Evolutionary conservation across 2,329 filamentous ascomycete genomes (phyloP).

Genomic region (Ophiostoma perfectum): DNA sequence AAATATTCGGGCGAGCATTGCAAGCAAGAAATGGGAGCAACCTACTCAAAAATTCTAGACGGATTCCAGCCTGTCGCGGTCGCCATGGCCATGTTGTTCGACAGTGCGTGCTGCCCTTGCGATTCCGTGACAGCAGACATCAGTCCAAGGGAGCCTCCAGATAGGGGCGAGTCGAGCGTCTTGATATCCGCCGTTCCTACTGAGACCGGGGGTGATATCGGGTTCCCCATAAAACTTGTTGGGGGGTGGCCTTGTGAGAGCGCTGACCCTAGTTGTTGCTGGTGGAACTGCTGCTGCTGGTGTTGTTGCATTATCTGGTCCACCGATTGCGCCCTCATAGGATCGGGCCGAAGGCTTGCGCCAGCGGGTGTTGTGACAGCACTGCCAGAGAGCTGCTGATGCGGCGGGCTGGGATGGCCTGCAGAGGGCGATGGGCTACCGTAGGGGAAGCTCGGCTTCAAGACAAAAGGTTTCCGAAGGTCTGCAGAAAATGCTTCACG

Average conservation of each 20-base stretch:
- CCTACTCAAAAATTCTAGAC: constrained; percentile 83
- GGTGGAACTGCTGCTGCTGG: constrained; percentile 36
- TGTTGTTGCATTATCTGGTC: constrained; percentile 40
- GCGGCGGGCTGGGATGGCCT: constrained; percentile 30
- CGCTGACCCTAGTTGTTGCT: constrained; percentile 46
- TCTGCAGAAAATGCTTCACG: constrained; percentile 89
- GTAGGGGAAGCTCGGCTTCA: constrained; percentile 83
- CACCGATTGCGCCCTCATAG: constrained; percentile 45
- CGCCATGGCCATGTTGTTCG: constrained; percentile 38
- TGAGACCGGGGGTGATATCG: constrained; percentile 76
- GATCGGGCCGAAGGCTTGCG: constrained; percentile 46
- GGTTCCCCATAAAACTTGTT: constrained; percentile 41
- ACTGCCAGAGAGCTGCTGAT: constrained; percentile 11
- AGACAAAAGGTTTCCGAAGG: constrained; percentile 73
- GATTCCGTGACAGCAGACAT: constrained; percentile 56
- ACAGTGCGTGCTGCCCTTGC: constrained; percentile 45
- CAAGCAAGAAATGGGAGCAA: constrained; percentile 26
- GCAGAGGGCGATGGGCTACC: constrained; percentile 61
- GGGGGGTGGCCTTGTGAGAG: constrained; percentile 46
- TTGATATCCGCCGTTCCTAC: constrained; percentile 66
- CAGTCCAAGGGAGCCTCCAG: constrained; percentile 66
- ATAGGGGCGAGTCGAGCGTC: constrained; percentile 60
- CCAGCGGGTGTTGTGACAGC: constrained; percentile 34
- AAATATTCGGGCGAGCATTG: background rate
- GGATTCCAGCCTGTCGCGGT: constrained; percentile 75